Base-by-base conservation (phyloP, 2,329 filamentous ascomycete genomes). In the Trichoderma oligosporum region DNA sequence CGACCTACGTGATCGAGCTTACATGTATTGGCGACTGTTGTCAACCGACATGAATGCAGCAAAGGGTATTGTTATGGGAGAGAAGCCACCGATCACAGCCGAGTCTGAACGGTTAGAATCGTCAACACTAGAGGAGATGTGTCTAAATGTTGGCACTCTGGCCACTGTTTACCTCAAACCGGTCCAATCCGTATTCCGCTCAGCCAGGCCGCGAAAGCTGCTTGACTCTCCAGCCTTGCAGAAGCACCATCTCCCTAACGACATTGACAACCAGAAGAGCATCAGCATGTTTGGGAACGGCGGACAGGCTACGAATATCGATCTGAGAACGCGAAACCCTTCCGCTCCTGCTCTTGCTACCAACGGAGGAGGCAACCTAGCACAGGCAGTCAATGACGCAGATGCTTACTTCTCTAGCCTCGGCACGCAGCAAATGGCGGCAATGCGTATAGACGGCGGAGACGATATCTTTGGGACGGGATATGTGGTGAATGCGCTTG, bases 1-100 rank as follows among this genome's bases (percentile, higher is more conserved):
- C 0, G 94, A 99, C 73, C 83, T 99, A 25, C 86, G 94, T 62
- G 94, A 99, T 71, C 82, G 94, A 66, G 94, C 94, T 0, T 99
- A 97, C 77, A 97, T 99, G 92, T 99, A 99, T 78, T 99, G 94
- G 94, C 89, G 94, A 4, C 81, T 99, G 12, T 81, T 99, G 1
- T 96, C 91, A 1, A 95, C 91, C 0, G 92, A 97, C 70, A 93
- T 96, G 64, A 85, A 87, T 48, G 84, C 88, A 0, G 94, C 94
- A 2, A 94, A 89, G 69, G 79, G 85, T 61, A 84, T 99, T 51
- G 92, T 99, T 63, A 97, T 99, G 93, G 93, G 94, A 59, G 89
- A 96, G 64, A 99, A 99, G 71, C 94, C 94, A 6, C 83, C 93
- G 7, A 97, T 99, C 72, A 96, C 92, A 1, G 93, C 94, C 31